Evolutionary conservation across 306 rosid genomes (phyloP).

Genomic region (Quercus wislizeni): DNA sequence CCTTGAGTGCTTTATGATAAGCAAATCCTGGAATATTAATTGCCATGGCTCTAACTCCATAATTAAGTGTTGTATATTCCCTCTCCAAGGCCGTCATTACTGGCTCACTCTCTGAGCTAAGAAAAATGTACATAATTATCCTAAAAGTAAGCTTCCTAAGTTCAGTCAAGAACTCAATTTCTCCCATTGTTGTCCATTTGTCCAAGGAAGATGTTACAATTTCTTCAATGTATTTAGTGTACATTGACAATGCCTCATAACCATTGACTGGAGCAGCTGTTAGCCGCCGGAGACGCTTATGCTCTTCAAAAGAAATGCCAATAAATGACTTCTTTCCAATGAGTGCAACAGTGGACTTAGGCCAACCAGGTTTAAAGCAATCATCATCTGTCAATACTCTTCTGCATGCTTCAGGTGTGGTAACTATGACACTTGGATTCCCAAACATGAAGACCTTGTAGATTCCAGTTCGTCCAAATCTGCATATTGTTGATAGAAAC

Average conservation of each 20-base stretch:
- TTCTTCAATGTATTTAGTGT: conserved; percentile 63
- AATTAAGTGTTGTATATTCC: conserved; percentile 68
- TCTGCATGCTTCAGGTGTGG: conserved; percentile 66
- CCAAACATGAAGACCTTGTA: conserved; percentile 87
- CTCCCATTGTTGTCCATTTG: conserved; percentile 65
- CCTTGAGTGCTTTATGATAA: conserved; percentile 77
- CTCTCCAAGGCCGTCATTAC: conserved; percentile 70
- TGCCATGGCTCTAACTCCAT: conserved; percentile 85
- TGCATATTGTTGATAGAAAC: conserved; percentile 24
- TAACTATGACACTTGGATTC: conserved; percentile 70
- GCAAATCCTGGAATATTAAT: conserved; percentile 91
- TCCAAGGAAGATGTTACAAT: conserved; percentile 51
- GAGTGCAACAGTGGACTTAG: conserved; percentile 60
- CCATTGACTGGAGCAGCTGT: conserved; percentile 89
- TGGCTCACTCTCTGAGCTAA: conserved; percentile 67
- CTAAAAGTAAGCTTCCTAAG: conserved; percentile 68
- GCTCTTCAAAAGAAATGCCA: conserved; percentile 62
- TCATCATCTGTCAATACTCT: conserved; percentile 78
- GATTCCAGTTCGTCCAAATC: conserved; percentile 71
- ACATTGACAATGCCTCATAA: conserved; percentile 59
- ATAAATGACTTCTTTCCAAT: conserved; percentile 80
- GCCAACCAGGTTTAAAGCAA: conserved; percentile 75
- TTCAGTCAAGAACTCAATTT: conserved; percentile 68
- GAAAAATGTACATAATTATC: conserved; percentile 81
- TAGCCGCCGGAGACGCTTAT: conserved; percentile 72